Evolutionary conservation across 257 asterid genomes (phyloP).

Genomic region (Gynochthodes officinalis): DNA sequence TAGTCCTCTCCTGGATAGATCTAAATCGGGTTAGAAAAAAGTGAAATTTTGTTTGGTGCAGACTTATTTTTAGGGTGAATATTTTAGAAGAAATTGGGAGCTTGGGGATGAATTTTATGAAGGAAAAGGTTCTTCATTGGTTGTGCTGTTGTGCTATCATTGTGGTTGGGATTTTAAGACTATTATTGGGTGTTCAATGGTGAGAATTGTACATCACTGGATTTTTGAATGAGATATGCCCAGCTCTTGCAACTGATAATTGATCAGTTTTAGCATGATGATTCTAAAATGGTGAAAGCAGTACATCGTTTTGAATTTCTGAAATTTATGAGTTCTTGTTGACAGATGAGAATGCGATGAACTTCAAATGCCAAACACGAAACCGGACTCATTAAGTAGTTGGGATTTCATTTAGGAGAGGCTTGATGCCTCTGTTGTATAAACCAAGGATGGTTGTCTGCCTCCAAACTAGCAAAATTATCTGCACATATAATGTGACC

Average conservation of each 20-base stretch:
- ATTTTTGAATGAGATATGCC: background rate
- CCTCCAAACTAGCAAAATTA: background rate
- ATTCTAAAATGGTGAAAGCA: background rate
- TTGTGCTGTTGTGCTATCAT: background rate
- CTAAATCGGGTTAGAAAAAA: conserved; percentile 2
- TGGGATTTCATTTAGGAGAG: background rate
- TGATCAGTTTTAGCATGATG: background rate
- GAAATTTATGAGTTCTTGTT: background rate
- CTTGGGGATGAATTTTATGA: background rate
- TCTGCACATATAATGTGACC: background rate
- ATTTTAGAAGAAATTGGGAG: conserved; percentile 11
- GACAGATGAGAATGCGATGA: background rate
- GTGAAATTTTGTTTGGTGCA: background rate
- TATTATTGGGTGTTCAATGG: background rate
- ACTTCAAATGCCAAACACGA: background rate
- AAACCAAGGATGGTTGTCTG: background rate
- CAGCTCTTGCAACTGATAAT: conserved; percentile 1
- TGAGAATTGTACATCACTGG: background rate
- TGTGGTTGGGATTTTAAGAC: background rate
- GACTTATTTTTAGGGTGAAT: conserved; percentile 9
- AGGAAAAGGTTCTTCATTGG: background rate
- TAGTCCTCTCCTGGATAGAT: conserved; percentile 25
- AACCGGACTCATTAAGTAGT: background rate
- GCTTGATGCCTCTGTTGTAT: background rate
- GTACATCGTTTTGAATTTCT: background rate